Evolutionary conservation across 2,329 filamentous ascomycete genomes (phyloP).

Genomic region (Gliomastix tumulicola): DNA sequence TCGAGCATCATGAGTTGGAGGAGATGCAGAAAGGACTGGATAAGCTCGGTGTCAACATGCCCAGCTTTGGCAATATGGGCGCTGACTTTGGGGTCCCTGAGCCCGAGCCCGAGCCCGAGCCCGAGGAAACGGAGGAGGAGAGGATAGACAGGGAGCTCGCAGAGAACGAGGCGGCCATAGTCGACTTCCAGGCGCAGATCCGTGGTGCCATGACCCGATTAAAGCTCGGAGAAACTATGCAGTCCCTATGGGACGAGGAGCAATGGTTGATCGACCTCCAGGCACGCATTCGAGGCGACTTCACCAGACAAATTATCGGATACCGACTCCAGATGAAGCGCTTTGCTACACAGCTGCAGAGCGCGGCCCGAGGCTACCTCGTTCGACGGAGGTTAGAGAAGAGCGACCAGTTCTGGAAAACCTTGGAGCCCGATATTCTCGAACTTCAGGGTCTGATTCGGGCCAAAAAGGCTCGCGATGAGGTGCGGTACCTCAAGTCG

Average conservation of each 20-base stretch:
- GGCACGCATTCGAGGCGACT: conserved; percentile 80
- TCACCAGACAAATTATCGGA: conserved; percentile 71
- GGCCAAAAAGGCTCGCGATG: conserved; percentile 55
- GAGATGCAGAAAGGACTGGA: conserved; percentile 95
- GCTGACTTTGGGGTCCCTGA: conserved; percentile 84
- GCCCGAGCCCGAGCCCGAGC: conserved; percentile 64
- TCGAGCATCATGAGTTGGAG: conserved; percentile 95
- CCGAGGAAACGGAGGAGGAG: conserved; percentile 85
- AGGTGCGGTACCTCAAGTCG: conserved; percentile 47
- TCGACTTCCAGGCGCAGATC: conserved; percentile 81
- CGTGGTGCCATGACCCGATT: conserved; percentile 75
- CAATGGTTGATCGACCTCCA: conserved; percentile 74
- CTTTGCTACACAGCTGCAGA: conserved; percentile 77
- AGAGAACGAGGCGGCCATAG: conserved; percentile 65
- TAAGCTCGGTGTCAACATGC: conserved; percentile 91
- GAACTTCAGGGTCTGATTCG: conserved; percentile 77
- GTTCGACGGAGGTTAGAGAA: conserved; percentile 56
- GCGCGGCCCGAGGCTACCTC: conserved; percentile 68
- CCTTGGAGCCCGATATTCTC: conserved; percentile 64
- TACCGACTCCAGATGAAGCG: conserved; percentile 78
- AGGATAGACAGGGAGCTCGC: conserved; percentile 73
- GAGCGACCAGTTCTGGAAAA: conserved; percentile 62
- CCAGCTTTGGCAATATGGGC: conserved; percentile 95
- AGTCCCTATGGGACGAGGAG: conserved; percentile 82
- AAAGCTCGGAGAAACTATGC: conserved; percentile 75